Evolutionary conservation across 805 yeast species (phyloP).

Genomic region (Metschnikowia gelsemii): DNA sequence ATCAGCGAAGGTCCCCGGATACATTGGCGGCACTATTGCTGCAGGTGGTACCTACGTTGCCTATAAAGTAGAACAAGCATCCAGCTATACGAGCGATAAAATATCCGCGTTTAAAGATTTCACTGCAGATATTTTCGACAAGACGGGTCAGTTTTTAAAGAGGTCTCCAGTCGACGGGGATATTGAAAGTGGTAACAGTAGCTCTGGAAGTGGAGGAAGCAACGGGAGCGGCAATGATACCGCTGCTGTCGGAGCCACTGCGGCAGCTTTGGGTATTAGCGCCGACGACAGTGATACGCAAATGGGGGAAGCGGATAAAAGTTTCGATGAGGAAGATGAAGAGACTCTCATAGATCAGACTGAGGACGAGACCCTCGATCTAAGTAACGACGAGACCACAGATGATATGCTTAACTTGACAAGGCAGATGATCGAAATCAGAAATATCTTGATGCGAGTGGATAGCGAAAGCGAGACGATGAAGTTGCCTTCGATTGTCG

Average conservation of each 20-base stretch:
- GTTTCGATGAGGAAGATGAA: conserved; percentile 53
- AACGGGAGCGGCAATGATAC: conserved; percentile 36
- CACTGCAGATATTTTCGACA: conserved; percentile 54
- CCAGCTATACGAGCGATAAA: conserved; percentile 65
- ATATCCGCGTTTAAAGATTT: conserved; percentile 61
- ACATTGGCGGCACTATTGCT: conserved; percentile 85
- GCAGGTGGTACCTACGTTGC: conserved; percentile 94
- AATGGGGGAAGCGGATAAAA: conserved; percentile 26
- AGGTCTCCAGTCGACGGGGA: conserved; percentile 21
- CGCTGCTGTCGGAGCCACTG: conserved; percentile 49
- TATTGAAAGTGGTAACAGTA: conserved; percentile 22
- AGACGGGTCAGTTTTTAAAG: conserved; percentile 44
- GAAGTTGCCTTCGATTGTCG: conserved; percentile 91
- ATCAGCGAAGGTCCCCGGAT: conserved; percentile 67
- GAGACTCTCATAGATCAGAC: conserved; percentile 42
- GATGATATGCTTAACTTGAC: conserved; percentile 87
- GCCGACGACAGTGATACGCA: conserved; percentile 38
- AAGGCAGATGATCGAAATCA: conserved; percentile 94
- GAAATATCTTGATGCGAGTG: conserved; percentile 71
- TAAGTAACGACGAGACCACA: conserved; percentile 54
- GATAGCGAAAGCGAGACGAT: conserved; percentile 69
- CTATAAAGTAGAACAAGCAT: conserved; percentile 87
- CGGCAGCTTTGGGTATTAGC: conserved; percentile 51
- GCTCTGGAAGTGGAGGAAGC: conserved; percentile 28
- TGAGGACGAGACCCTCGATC: conserved; percentile 40